phyloP scores from a whole-genome alignment of 208 protist species.

The Crithidia mellificae region DNA sequence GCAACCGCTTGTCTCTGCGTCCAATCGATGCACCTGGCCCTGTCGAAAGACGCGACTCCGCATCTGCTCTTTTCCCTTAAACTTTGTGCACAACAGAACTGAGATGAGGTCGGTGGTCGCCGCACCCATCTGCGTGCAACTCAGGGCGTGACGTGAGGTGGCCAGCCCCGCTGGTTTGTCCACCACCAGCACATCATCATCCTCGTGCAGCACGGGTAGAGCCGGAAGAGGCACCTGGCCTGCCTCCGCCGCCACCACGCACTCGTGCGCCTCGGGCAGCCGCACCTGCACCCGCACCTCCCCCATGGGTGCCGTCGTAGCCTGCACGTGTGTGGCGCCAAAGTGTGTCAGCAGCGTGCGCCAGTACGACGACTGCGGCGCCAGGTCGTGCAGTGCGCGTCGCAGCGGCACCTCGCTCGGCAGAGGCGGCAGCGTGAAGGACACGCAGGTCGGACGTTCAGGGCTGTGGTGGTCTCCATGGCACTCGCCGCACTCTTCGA shows the following conservation, averaged over 20 bases:
- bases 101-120: constrained; percentile 54
- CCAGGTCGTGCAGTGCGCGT: constrained; percentile 45
- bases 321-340: constrained; percentile 21
- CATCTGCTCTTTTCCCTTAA: background rate
- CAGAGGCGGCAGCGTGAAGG: constrained; percentile 48
- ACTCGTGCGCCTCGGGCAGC: constrained; percentile 64
- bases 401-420: constrained; percentile 20
- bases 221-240: background rate
- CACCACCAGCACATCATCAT: constrained; percentile 69
- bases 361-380: constrained; percentile 78
- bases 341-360: constrained; percentile 48
- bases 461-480: constrained; percentile 25
- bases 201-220: constrained; percentile 64
- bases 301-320: constrained; percentile 34
- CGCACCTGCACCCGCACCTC: constrained; percentile 57
- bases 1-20: constrained; percentile 75
- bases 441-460: constrained; percentile 42
- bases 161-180: constrained; percentile 77
- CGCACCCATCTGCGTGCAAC: constrained; percentile 45
- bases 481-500: constrained; percentile 87
- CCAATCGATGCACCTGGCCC: constrained; percentile 84
- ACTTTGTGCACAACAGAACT: constrained; percentile 28
- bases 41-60: constrained; percentile 44
- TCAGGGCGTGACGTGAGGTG: constrained; percentile 75
- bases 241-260: constrained; percentile 39